Evolutionary conservation across 192 early-diverging fungal genomes (phyloP), one percentile per base, ranked within the genome.

Genomic region (Coemansia sp.): DNA sequence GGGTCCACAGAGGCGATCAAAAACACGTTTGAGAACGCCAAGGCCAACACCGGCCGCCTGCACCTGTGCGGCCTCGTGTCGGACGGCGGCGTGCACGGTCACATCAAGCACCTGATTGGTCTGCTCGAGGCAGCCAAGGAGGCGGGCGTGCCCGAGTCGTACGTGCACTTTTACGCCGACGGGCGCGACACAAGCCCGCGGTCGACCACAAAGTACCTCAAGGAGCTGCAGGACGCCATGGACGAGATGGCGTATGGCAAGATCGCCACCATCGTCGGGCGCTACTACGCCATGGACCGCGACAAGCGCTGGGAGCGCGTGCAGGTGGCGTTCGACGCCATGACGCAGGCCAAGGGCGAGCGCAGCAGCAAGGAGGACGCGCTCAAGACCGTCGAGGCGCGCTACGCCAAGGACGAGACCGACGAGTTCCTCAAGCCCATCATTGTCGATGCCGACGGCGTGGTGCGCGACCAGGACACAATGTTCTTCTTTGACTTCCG

Each of bases 391-490:
- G 80, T 99, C 47, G 85, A 96, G 67, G 87, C 79, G 52, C 85
- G 91, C 53, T 97, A 95, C 72, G 83, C 73, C 15, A 78, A 83
- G 56, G 86, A 89, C 73, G 85, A 94, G 62, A 98, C 97, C n/a
- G 97, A 99, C 72, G 97, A 99, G 80, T 99, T 99, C 82, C 81
- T 99, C 42, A 99, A 97, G 85, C 97, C 97, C 14, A 95, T 99
- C 54, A 88, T 98, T 32, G 77, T 91, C 20, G 80, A 88, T 41
- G 67, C 81, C 19, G 77, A 86, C 32, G 94, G 94, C 28, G 60
- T 79, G 54, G 87, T 99, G 50, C 49, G 79, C 32, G 91, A 97
- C 63, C 72, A 85, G 44, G 95, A 98, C 75, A 89, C 91, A 26
- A 61, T 98, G 53, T 87, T 98, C 72, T 95, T 91, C 80, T 99